phyloP scores from a whole-genome alignment of 2,329 filamentous ascomycete species.

The Calonectria montana region DNA sequence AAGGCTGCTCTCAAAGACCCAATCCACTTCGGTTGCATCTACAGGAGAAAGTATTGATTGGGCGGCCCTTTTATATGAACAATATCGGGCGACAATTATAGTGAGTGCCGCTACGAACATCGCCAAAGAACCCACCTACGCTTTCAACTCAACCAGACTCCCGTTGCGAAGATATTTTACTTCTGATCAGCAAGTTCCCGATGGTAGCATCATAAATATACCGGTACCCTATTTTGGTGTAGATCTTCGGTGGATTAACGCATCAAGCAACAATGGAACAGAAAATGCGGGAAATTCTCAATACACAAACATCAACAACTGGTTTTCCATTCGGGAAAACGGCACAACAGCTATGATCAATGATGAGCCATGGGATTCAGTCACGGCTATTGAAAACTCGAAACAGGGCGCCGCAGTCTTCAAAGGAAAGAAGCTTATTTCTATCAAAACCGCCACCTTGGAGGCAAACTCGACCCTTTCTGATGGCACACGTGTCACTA shows the following conservation, averaged over 20 bases:
- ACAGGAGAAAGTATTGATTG: neutral
- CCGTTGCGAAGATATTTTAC: neutral
- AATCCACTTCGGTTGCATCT: neutral
- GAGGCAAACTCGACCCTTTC: neutral
- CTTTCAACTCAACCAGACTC: neutral
- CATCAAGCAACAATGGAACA: neutral
- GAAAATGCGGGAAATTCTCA: neutral
- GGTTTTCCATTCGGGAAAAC: neutral
- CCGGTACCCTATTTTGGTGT: neutral
- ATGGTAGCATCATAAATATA: neutral
- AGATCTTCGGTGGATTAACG: neutral
- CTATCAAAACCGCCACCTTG: neutral
- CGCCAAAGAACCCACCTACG: slow-evolving; percentile 2
- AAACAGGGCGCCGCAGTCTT: neutral
- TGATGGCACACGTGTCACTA: neutral
- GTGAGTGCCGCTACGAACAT: neutral
- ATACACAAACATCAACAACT: neutral
- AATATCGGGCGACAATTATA: neutral
- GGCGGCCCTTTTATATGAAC: neutral
- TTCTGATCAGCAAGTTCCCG: neutral
- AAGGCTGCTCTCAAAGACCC: neutral
- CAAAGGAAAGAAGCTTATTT: slow-evolving; percentile 4
- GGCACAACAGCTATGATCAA: neutral
- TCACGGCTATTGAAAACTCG: neutral
- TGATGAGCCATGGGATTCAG: neutral